Base-by-base conservation (phyloP, 768 basidiomycete genomes). In the Mycena floridula region DNA sequence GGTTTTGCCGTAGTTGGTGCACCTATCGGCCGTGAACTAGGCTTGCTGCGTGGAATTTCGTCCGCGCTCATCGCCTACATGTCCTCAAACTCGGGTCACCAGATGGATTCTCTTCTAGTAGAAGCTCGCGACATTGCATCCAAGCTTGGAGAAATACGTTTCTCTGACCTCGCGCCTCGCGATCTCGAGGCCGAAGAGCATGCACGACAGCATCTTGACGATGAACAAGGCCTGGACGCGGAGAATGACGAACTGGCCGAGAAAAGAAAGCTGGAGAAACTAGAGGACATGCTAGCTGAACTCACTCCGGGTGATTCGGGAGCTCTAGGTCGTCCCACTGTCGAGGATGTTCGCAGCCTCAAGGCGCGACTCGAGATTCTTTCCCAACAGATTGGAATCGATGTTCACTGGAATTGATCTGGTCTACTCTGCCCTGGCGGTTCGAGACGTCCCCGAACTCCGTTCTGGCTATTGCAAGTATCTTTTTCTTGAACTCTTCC, bases 181-280 rank as follows among this genome's bases (percentile, higher is more conserved):
- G 90, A 95, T 65, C 46, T 78, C 7, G 83, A 94, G 54, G 86
- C 90, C 0, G 81, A 87, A 54, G 74, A 69, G 42, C 93, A 95
- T 60, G 85, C 83, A 20, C 68, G 68, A 37, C 77, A 85, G 46
- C 85, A 88, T 55, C 59, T 82, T 21, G 44, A 42, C 9, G 52
- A 51, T 18, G 61, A 58, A 18, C 52, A 60, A 5, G 64, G 55
- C 20, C 28, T 54, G 20, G n/a, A n/a, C n/a, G 65, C 65, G 16
- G 58, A 62, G 18, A 62, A 61, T 42, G 70, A 76, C 40, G 73
- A 73, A 46, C 46, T 76, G 30, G 58, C 61, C 42, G 69, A 69
- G 28, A 78, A 70, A 51, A 61, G 64, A 42, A 64, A 73, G 44
- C 65, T 82, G 61, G 81, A 82, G 53, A 60, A 60, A 0, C 50